These are phyloP conservation scores for Hymenoscyphus infarciens DNA, from an alignment of 2,329 filamentous ascomycete genomes.

Conservation along the genomic window DNA sequence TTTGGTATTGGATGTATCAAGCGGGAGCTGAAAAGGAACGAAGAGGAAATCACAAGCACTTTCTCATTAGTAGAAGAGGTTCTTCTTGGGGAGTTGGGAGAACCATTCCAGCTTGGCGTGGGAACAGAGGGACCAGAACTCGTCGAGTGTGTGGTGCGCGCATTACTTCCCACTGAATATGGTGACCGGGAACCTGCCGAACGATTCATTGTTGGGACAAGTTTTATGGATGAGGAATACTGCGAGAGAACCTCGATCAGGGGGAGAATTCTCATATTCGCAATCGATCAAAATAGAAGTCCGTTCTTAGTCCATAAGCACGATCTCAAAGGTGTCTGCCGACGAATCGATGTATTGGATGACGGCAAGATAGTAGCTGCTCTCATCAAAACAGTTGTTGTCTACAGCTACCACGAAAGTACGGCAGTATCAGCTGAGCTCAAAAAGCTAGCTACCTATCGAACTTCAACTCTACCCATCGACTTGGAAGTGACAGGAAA, in stretches of 20 bases:
- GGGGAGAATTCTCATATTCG: constrained; percentile 81
- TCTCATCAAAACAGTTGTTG: constrained; percentile 78
- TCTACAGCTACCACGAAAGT: constrained; percentile 54
- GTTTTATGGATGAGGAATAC: constrained; percentile 57
- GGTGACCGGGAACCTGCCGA: constrained; percentile 58
- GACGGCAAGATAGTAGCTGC: constrained; percentile 78
- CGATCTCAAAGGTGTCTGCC: constrained; percentile 73
- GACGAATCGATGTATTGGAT: constrained; percentile 70
- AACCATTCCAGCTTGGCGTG: constrained; percentile 59
- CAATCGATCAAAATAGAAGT: constrained; percentile 70
- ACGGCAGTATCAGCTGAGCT: constrained; percentile 56
- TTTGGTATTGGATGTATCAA: constrained; percentile 87
- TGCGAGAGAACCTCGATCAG: constrained; percentile 45
- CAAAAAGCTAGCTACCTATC: constrained; percentile 69
- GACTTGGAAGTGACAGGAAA: constrained; percentile 72
- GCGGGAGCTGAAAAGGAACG: constrained; percentile 64
- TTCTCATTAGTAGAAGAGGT: constrained; percentile 91
- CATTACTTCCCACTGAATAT: constrained; percentile 62
- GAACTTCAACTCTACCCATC: constrained; percentile 79
- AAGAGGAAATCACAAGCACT: constrained; percentile 74
- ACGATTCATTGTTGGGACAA: constrained; percentile 88
- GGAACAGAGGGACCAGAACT: constrained; percentile 59
- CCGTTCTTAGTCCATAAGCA: constrained; percentile 69
- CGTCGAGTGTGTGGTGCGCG: constrained; percentile 78
- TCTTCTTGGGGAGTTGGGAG: constrained; percentile 71